Conservation (phyloP, 2,329 filamentous ascomycete species). For the Huntiella omanensis region DNA sequence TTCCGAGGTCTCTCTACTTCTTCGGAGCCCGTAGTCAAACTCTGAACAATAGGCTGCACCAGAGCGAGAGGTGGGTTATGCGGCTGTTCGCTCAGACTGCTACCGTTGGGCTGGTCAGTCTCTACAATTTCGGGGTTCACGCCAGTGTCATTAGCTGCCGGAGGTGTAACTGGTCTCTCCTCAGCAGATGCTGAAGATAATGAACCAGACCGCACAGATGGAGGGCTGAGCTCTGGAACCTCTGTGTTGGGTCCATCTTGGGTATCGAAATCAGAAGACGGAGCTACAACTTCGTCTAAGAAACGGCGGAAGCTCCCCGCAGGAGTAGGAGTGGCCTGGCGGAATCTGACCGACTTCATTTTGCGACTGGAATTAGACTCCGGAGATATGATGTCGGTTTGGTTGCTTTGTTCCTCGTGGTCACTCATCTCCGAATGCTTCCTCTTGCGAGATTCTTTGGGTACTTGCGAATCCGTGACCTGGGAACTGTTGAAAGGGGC, state of each 20-base stretch:
- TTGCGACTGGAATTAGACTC: background rate
- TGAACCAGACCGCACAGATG: too few species aligned
- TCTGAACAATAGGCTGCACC: background rate
- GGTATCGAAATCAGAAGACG: too few species aligned
- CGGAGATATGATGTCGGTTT: background rate
- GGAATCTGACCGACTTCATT: background rate
- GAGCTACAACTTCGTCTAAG: too few species aligned
- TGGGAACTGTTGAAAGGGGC: background rate
- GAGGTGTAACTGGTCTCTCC: background rate
- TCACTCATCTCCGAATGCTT: slow-evolving; percentile 5
- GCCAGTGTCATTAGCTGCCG: background rate
- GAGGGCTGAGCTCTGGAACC: too few species aligned
- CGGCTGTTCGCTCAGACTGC: background rate
- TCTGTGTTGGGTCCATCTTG: too few species aligned
- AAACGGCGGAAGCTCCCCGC: too few species aligned
- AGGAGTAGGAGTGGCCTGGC: too few species aligned
- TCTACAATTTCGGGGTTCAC: background rate
- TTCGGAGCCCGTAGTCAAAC: background rate
- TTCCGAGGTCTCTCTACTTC: slow-evolving; percentile 14
- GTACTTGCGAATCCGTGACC: slow-evolving; percentile 2
- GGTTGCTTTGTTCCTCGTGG: background rate
- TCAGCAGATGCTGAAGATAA: too few species aligned
- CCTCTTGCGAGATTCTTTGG: slow-evolving; percentile 5
- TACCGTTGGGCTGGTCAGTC: background rate
- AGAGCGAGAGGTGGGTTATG: background rate